Base-by-base conservation (phyloP, 108 stramenopile species). In the Nitzschia inconspicua region DNA sequence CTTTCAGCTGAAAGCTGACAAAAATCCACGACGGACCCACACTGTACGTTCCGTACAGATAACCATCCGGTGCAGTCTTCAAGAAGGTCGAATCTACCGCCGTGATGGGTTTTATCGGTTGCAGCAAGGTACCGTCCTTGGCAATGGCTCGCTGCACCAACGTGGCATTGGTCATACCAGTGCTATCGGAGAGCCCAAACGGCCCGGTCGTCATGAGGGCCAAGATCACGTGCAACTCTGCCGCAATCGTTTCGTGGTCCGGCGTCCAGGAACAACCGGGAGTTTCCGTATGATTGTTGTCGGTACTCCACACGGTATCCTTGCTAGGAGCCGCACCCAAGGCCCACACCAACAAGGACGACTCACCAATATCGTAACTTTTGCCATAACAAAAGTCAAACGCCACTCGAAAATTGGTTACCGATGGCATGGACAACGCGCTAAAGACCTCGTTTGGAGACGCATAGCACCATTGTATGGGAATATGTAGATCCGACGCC, bases 401-500 rank as follows among this genome's bases (percentile, higher is more conserved):
- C 0, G 75, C 70, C 0, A 76, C 75, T 29, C 75, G 66, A 48
- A 76, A 70, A 39, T 76, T 68, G 25, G 75, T 76, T 3, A 76
- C 75, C 0, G 60, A 51, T 11, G 66, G 60, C 1, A 60, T 29
- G 20, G 42, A 24, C 13, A 60, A 20, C 4, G 55, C 43, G 9
- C 69, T 35, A 42, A 76, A 22, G 1, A 66, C 64, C 32, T 66
- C 63, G 14, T 40, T 43, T 10, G 75, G 75, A 4, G 69, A 48
- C 27, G 75, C 75, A 26, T 57, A 51, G 39, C 75, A 76, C 75
- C 75, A 76, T 43, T 76, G 75, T 14, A 76, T 65, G 2, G 63
- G 11, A 2, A 57, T 46, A 47, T 54, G 44, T 1, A 27, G 20
- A 8, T 46, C 54, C 32, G 36, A 36, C 4, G 75, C 75, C 20